phyloP scores from a whole-genome alignment of 345 rosid genomes.

The Pseudoturritis turrita region DNA sequence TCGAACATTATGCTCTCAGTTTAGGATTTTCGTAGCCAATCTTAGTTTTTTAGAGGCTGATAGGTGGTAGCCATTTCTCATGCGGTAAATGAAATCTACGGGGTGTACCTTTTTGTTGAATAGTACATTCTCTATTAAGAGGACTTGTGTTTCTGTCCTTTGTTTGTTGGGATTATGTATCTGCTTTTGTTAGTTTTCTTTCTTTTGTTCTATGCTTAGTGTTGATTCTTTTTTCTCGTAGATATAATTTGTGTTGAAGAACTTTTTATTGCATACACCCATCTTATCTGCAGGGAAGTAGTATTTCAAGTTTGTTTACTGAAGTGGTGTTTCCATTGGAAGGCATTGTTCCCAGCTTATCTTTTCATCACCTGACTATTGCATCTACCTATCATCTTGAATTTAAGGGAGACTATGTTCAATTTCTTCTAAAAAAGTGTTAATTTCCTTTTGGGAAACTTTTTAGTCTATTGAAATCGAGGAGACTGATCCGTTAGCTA shows the following conservation, averaged over 20 bases:
- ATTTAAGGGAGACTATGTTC: not conserved
- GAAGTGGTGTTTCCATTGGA: slow-evolving; percentile 9
- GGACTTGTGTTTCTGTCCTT: not conserved
- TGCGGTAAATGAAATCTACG: not conserved
- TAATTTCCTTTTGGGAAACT: not conserved
- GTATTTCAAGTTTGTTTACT: slow-evolving; percentile 13
- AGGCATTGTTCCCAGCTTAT: slow-evolving; percentile 1
- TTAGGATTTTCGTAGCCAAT: not conserved
- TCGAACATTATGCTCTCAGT: not conserved
- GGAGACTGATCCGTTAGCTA: not conserved
- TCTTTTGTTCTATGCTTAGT: not conserved
- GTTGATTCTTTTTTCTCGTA: not conserved
- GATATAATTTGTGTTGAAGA: not conserved
- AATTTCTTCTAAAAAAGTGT: not conserved
- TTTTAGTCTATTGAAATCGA: not conserved
- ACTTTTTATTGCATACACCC: not conserved
- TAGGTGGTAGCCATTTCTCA: not conserved
- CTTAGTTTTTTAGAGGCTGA: not conserved
- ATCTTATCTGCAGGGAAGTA: slow-evolving; percentile 24
- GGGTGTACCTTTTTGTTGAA: not conserved
- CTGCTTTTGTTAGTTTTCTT: not conserved
- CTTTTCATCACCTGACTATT: not conserved
- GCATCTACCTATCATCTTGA: not conserved
- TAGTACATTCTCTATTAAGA: not conserved
- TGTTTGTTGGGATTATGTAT: not conserved